Conservation (phyloP, 164 flowering plant species). For the Vitis labrusca region DNA sequence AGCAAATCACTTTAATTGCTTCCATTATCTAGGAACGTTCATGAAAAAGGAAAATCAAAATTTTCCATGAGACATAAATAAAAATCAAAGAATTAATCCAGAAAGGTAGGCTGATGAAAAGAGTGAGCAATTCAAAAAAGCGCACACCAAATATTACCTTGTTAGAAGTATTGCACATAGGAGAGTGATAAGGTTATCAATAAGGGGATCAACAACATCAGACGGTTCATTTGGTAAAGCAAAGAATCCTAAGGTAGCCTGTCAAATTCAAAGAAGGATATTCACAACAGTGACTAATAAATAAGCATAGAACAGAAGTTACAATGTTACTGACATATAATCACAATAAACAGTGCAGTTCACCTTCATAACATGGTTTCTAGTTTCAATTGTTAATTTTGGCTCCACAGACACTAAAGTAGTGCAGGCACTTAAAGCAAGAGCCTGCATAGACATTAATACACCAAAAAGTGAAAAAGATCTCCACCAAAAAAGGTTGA, state of each 20-base stretch:
- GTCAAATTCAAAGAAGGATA: constrained; percentile 26
- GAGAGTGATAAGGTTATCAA: constrained; percentile 83
- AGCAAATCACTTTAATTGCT: too few relatives aligned
- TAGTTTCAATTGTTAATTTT: constrained; percentile 78
- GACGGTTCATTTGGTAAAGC: constrained; percentile 83
- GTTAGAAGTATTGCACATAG: constrained; percentile 90
- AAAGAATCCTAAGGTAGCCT: constrained; percentile 97
- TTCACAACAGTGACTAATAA: neutral
- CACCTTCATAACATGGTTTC: constrained; percentile 93
- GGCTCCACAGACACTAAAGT: constrained; percentile 98
- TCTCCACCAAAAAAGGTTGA: neutral
- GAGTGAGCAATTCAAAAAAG: neutral
- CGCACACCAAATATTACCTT: constrained; percentile 46
- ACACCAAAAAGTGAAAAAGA: constrained; percentile 9
- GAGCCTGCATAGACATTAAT: constrained; percentile 43
- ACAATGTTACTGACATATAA: neutral
- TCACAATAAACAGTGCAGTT: neutral
- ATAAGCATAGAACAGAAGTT: neutral
- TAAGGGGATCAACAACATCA: constrained; percentile 75
- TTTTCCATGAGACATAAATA: too few relatives aligned
- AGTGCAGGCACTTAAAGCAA: constrained; percentile 92
- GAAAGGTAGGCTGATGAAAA: neutral
- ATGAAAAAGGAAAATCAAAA: too few relatives aligned
- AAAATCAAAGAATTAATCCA: too few relatives aligned
- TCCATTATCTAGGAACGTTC: too few relatives aligned